Percentiles rank a stretch among this genome's conserved stretches.
Evolutionary conservation across 805 yeast species (phyloP).

Genomic region (Saccharomycopsis sp.): DNA sequence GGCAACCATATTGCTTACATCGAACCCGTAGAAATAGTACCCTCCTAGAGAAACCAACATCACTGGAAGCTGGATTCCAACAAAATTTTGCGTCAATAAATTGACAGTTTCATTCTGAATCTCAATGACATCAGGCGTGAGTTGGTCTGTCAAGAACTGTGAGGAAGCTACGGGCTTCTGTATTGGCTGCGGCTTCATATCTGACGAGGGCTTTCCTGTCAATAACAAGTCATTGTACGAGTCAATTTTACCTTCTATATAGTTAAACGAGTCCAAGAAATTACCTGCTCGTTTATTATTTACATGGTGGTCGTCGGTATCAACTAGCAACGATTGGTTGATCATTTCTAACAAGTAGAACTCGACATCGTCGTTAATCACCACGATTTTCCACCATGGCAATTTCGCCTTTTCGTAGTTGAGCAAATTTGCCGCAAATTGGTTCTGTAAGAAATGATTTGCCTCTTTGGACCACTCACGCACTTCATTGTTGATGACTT

Average conservation of each 20-base stretch:
- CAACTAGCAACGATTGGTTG: slow-evolving; percentile 5
- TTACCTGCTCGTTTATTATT: background rate
- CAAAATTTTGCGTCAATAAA: slow-evolving; percentile 11
- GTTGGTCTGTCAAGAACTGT: background rate
- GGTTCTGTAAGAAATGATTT: slow-evolving; percentile 12
- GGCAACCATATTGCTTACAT: slow-evolving; percentile 10
- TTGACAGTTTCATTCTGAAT: slow-evolving; percentile 12
- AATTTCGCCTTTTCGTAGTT: slow-evolving; percentile 8
- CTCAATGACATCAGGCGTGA: slow-evolving; percentile 9
- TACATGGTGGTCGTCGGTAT: background rate
- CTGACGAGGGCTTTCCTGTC: background rate
- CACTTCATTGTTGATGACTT: slow-evolving; percentile 9
- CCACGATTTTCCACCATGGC: slow-evolving; percentile 17
- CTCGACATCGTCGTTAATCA: slow-evolving; percentile 17
- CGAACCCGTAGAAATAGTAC: slow-evolving; percentile 15
- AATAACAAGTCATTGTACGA: background rate
- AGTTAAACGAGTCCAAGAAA: slow-evolving; percentile 10
- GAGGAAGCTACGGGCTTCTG: background rate
- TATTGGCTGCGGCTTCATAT: background rate
- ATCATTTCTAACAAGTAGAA: slow-evolving; percentile 18
- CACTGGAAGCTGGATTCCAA: slow-evolving; percentile 18
- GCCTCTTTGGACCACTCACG: slow-evolving; percentile 15
- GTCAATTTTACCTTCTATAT: slow-evolving; percentile 18
- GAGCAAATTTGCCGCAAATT: slow-evolving; percentile 2
- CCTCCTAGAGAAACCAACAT: slow-evolving; percentile 14